Conservation (phyloP, 805 yeast genomes). For the Priceomyces medius region DNA sequence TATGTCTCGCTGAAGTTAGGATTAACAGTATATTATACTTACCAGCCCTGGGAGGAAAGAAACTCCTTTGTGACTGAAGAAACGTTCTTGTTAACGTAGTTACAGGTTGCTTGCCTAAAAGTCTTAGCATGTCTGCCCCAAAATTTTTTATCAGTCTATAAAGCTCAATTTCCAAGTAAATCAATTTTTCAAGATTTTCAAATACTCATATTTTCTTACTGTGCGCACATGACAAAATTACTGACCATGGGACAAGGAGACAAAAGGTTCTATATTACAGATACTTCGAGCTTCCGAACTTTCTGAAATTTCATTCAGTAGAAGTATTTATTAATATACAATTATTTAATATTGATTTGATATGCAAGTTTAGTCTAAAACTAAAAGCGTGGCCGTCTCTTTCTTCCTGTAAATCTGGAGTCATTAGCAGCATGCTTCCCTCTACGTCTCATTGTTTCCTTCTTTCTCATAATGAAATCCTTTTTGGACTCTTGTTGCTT, state of each 20-base stretch:
- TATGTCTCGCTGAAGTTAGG: slow-evolving; percentile 1
- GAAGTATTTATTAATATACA: not conserved
- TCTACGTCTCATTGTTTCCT: slow-evolving; percentile 86
- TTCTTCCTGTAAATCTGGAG: slow-evolving; percentile 87
- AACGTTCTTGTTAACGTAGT: not conserved
- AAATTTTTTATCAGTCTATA: no score
- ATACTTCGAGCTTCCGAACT: no score
- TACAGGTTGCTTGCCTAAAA: not conserved
- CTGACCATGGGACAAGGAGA: no score
- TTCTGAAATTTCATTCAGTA: no score
- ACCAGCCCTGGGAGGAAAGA: slow-evolving; percentile 1
- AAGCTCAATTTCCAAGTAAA: no score
- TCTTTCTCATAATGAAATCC: slow-evolving; percentile 85
- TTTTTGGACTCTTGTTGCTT: slow-evolving; percentile 70
- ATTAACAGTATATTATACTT: not conserved
- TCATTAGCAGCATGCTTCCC: slow-evolving; percentile 89
- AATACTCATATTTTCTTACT: not conserved
- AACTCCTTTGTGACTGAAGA: not conserved
- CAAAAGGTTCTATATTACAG: no score
- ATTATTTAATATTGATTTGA: not conserved
- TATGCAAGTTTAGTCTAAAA: not conserved
- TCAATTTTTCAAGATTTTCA: not conserved
- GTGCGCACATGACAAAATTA: not conserved
- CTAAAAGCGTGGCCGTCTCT: slow-evolving; percentile 45
- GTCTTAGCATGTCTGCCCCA: not conserved